Evolutionary conservation across 2,329 filamentous ascomycete genomes (phyloP).

Genomic region (Cercospora berteroae): DNA sequence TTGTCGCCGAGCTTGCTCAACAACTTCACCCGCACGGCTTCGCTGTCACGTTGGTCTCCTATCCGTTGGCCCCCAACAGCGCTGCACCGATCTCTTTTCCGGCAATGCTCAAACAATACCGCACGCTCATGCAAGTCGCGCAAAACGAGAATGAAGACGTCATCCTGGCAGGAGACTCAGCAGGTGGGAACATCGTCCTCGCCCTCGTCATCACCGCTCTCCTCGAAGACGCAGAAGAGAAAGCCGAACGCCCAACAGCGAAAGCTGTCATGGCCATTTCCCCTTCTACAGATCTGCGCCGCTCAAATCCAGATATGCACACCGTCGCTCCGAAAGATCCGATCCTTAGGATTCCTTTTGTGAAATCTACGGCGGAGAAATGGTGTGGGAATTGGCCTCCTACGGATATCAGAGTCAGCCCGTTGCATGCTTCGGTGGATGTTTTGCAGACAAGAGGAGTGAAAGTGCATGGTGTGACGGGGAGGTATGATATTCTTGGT

Average conservation of each 20-base stretch:
- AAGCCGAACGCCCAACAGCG: constrained; percentile 28
- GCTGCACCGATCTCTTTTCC: constrained; percentile 52
- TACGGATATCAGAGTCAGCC: constrained; percentile 50
- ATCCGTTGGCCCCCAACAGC: constrained; percentile 55
- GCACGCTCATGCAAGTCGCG: constrained; percentile 42
- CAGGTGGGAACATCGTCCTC: constrained; percentile 55
- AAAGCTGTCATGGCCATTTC: constrained; percentile 47
- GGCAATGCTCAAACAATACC: constrained; percentile 48
- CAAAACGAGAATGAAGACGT: constrained; percentile 43
- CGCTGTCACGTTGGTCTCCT: constrained; percentile 51
- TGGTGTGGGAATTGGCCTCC: constrained; percentile 46
- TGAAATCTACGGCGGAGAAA: constrained; percentile 43
- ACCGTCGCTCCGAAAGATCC: constrained; percentile 46
- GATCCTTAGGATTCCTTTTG: constrained; percentile 45
- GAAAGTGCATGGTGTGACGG: constrained; percentile 53
- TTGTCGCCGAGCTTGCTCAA: constrained; percentile 48
- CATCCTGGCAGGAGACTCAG: constrained; percentile 55
- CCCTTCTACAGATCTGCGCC: constrained; percentile 51
- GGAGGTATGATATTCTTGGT: constrained; percentile 53
- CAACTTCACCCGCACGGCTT: constrained; percentile 37
- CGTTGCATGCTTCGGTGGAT: constrained; percentile 47
- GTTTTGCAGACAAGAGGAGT: constrained; percentile 44
- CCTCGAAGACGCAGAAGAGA: constrained; percentile 29
- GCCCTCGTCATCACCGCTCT: constrained; percentile 43
- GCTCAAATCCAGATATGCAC: constrained; percentile 47